Conservation (phyloP, 768 basidiomycete genomes). For the Boletus reticulatus region DNA sequence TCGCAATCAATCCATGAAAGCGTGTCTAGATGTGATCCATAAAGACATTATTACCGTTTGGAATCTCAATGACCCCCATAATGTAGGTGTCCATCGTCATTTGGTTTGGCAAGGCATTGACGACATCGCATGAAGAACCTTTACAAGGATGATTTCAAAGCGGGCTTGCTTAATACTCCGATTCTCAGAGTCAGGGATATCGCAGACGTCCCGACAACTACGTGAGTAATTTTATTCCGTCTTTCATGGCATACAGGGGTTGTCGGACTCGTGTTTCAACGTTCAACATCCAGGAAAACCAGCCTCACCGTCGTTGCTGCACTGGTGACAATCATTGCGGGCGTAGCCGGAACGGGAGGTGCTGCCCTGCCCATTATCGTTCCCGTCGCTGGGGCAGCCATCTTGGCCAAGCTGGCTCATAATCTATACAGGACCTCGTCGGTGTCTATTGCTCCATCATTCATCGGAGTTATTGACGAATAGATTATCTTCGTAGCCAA, state of each 20-base stretch:
- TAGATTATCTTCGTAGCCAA: neutral
- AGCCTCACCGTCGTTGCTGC: neutral
- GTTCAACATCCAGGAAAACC: neutral
- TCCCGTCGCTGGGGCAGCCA: neutral
- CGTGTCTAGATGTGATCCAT: too few species aligned
- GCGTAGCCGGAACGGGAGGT: neutral
- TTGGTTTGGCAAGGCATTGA: too few species aligned
- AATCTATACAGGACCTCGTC: slow-evolving; percentile 2
- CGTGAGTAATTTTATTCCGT: too few species aligned
- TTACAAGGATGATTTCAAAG: neutral
- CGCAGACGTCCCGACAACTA: neutral
- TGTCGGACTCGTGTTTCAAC: too few species aligned
- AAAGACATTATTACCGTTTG: too few species aligned
- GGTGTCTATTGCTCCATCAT: neutral
- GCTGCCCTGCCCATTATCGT: slow-evolving; percentile 2
- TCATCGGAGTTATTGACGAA: too few species aligned
- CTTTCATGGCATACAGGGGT: too few species aligned
- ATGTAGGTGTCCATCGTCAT: too few species aligned
- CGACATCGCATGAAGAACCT: too few species aligned
- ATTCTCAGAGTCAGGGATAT: neutral
- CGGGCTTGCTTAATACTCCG: neutral
- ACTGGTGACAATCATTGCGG: slow-evolving; percentile 1
- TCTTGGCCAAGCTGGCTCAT: neutral
- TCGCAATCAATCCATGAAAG: too few species aligned
- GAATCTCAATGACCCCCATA: too few species aligned